phyloP scores from a whole-genome alignment of 2,329 filamentous ascomycete species.

The Xylariaceae sp. region DNA sequence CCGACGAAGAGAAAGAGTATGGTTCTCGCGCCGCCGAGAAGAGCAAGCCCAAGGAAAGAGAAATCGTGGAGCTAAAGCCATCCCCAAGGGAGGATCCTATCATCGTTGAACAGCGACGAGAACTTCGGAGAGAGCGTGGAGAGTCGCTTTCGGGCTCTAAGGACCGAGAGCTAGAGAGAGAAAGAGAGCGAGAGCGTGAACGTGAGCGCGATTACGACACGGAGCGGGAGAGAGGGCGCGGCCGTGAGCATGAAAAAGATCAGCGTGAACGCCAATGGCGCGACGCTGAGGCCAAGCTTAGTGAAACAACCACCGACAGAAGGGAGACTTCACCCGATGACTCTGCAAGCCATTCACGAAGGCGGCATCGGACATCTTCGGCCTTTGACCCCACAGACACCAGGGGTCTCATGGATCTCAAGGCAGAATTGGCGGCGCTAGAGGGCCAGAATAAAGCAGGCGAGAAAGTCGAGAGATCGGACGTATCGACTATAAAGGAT shows the following conservation, averaged over 20 bases:
- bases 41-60: slow-evolving; percentile 39
- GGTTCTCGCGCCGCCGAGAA: slow-evolving; percentile 36
- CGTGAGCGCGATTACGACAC: slow-evolving; percentile 28
- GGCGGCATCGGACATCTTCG: slow-evolving; percentile 47
- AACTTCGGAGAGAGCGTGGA: slow-evolving; percentile 31
- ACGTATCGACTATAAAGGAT: slow-evolving; percentile 24
- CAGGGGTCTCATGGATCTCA: slow-evolving; percentile 54
- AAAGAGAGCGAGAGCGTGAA: slow-evolving; percentile 27
- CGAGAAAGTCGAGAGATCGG: slow-evolving; percentile 32
- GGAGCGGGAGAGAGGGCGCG: slow-evolving; percentile 21
- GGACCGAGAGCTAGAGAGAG: slow-evolving; percentile 31
- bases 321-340: slow-evolving; percentile 52
- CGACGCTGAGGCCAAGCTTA: slow-evolving; percentile 48
- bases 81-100: slow-evolving; percentile 33
- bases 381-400: slow-evolving; percentile 61
- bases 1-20: slow-evolving; percentile 37
- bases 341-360: slow-evolving; percentile 46
- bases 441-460: slow-evolving; percentile 40
- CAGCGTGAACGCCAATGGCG: slow-evolving; percentile 42
- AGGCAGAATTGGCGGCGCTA: slow-evolving; percentile 56
- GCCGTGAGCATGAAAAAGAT: slow-evolving; percentile 30
- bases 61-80: slow-evolving; percentile 30
- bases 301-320: slow-evolving; percentile 27
- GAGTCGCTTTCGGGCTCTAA: slow-evolving; percentile 30
- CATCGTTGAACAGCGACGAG: slow-evolving; percentile 36